Base-by-base conservation (phyloP, 2,329 filamentous ascomycete genomes). In the Beauveria brongniartii region DNA sequence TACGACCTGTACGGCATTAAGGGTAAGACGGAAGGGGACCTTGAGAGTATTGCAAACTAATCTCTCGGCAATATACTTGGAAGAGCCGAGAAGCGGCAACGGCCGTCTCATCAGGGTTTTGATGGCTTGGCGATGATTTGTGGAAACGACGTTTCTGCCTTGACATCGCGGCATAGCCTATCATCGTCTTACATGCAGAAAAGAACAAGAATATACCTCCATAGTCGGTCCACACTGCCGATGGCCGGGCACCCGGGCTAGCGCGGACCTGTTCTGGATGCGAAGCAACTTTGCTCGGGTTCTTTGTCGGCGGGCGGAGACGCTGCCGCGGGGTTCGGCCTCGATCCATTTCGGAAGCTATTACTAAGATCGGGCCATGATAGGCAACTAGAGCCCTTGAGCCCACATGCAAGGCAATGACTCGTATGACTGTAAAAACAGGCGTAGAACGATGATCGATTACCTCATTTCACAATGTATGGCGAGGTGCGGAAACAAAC, bases 351-450 rank as follows among this genome's bases (percentile, higher is more conserved):
- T 54, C 41, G 7, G 34, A 43, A 24, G 37, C n/a, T 55, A 55
- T 55, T 55, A 55, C 52, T 55, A 55, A 55, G 40, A 44, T 55
- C 40, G 52, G 40, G 40, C 40, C 52, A 55, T 43, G 16, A 44
- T 22, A 16, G 40, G 10, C 40, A n/a, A 22, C 34, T 16, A 34
- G 30, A 43, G 7, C 7, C 24, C 22, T 26, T 43, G n/a, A 52
- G 37, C 34, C 18, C 40, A 1, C 24, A 6, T 44, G 40, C 40
- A 37, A 44, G 37, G 52, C 18, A 43, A 34, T 55, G 52, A 55
- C 52, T 55, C 40, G 52, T 43, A 44, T 6, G 30, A 34, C 12
- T 34, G 30, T 34, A 34, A 34, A 34, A 34, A 34, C 30, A 34
- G 30, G 30, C 30, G 30, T 34, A 14, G 1, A n/a, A 43, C 10